Evolutionary conservation across 2,329 filamentous ascomycete species (phyloP).

Genomic region (Sarocladiaceae sp.): DNA sequence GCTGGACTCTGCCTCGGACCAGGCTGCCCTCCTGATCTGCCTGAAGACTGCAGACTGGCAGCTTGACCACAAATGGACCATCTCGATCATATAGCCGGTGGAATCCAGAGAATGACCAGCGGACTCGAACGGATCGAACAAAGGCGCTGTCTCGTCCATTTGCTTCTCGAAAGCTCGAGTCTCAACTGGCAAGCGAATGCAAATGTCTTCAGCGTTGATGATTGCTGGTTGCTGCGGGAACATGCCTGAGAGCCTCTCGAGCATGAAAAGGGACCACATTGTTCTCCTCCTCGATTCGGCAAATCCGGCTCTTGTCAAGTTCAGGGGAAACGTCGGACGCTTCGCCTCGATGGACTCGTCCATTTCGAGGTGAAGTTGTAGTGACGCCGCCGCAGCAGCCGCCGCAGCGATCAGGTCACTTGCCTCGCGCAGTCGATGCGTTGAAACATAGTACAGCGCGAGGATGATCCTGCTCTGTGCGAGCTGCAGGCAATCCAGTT

Average conservation of each 20-base stretch:
- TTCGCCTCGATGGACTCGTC: slow-evolving; percentile 36
- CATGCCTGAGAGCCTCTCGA: slow-evolving; percentile 60
- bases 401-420: slow-evolving; percentile 60
- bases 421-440: slow-evolving; percentile 51
- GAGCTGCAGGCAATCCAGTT: slow-evolving; percentile 44
- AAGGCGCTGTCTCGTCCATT: slow-evolving; percentile 48
- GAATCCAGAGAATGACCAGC: slow-evolving; percentile 27
- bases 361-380: slow-evolving; percentile 59
- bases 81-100: slow-evolving; percentile 50
- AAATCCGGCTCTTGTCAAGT: slow-evolving; percentile 49
- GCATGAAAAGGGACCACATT: slow-evolving; percentile 65
- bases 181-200: slow-evolving; percentile 59
- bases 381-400: slow-evolving; percentile 49
- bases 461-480: slow-evolving; percentile 63
- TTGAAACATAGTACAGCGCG: slow-evolving; percentile 58
- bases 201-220: slow-evolving; percentile 58
- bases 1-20: slow-evolving; percentile 21
- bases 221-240: slow-evolving; percentile 47
- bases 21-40: slow-evolving; percentile 22
- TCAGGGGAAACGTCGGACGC: slow-evolving; percentile 44
- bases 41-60: slow-evolving; percentile 53
- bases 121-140: slow-evolving; percentile 52
- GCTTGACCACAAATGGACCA: slow-evolving; percentile 59
- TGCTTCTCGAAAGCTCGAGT: slow-evolving; percentile 57
- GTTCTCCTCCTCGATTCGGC: slow-evolving; percentile 63